Base-by-base conservation (phyloP, 768 basidiomycete genomes). In the Tylopilus felleus region DNA sequence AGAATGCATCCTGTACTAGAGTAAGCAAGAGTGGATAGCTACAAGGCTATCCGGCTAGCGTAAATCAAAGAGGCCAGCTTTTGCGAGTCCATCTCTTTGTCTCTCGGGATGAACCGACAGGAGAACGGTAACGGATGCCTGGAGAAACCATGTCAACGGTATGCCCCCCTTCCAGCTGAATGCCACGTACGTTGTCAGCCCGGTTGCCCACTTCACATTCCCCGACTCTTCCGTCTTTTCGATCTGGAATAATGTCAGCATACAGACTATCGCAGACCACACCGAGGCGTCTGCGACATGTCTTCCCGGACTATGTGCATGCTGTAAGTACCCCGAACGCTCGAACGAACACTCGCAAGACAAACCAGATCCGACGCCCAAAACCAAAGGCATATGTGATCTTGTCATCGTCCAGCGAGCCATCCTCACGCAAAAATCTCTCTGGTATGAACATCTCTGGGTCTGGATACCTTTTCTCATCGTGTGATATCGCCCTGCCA, bases 401-500 rank as follows among this genome's bases (percentile, higher is more conserved):
- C 8, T 29, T 55, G 41, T 63, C 61, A 0, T 57, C 56, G n/a
- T 52, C 60, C 27, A 65, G 33, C 4, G 55, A 51, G 8, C 64
- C 64, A 6, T 65, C 60, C 3, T 16, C 22, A 0, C 12, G 38
- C 31, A 73, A 67, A 54, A 72, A 77, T 5, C 76, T 61, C 12
- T 73, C 76, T 3, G 76, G 76, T n/a, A 63, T 60, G 62, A 75
- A 77, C 10, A 19, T 31, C 0, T 61, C 47, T 4, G 74, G 70
- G 5, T 73, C 58, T 5, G 70, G 66, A 51, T 74, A 76, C 28
- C 62, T 63, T 8, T 57, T 49, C 45, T 73, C 71, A 33, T 80
- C 67, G 46, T 72, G 74, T 2, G 73, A 68, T 49, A 79, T 71
- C 1, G 72, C 71, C 77, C 77, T 74, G 38, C 5, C 1, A 41